Conservation (phyloP, 2,329 filamentous ascomycete genomes). For the Chaetomium globosum region DNA sequence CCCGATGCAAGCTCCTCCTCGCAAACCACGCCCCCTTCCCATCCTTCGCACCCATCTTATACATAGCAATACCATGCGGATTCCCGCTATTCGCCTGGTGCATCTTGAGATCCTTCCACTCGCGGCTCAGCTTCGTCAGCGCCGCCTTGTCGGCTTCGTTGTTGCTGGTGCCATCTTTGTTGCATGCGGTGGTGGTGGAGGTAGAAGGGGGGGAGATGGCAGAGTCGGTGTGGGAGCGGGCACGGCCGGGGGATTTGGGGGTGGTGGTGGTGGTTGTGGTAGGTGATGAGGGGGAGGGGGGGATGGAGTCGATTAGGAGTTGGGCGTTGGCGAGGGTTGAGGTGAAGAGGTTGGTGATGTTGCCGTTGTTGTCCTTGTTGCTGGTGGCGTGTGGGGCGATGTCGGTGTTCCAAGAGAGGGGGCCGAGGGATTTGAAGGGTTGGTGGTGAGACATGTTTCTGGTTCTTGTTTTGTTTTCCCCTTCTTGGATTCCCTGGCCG, state of each 20-base stretch:
- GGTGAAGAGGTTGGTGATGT: slow-evolving; percentile 28
- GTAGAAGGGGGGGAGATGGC: slow-evolving; percentile 53
- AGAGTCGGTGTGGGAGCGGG: slow-evolving; percentile 61
- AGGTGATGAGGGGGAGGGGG: slow-evolving; percentile 16
- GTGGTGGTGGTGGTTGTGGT: neutral
- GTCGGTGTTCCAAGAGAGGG: slow-evolving; percentile 32
- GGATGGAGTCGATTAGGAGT: slow-evolving; percentile 37
- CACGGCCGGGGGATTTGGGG: slow-evolving; percentile 43
- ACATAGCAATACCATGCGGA: slow-evolving; percentile 74
- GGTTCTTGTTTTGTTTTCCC: neutral
- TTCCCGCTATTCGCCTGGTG: slow-evolving; percentile 46
- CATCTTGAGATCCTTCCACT: slow-evolving; percentile 85
- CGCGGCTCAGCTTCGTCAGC: slow-evolving; percentile 65
- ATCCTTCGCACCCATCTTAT: slow-evolving; percentile 78
- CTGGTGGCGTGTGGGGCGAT: slow-evolving; percentile 11
- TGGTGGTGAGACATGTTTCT: slow-evolving; percentile 32
- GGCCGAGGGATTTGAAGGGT: slow-evolving; percentile 36
- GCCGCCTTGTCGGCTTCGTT: slow-evolving; percentile 27
- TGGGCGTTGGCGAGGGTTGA: slow-evolving; percentile 33
- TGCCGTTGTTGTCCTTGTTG: neutral
- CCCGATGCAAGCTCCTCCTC: slow-evolving; percentile 73
- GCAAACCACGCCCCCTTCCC: slow-evolving; percentile 89
- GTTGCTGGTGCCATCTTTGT: neutral
- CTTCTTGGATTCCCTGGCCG: neutral
- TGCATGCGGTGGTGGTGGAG: neutral